Evolutionary conservation across 768 basidiomycete species (phyloP).

Genomic region (Phylloporus sp.): DNA sequence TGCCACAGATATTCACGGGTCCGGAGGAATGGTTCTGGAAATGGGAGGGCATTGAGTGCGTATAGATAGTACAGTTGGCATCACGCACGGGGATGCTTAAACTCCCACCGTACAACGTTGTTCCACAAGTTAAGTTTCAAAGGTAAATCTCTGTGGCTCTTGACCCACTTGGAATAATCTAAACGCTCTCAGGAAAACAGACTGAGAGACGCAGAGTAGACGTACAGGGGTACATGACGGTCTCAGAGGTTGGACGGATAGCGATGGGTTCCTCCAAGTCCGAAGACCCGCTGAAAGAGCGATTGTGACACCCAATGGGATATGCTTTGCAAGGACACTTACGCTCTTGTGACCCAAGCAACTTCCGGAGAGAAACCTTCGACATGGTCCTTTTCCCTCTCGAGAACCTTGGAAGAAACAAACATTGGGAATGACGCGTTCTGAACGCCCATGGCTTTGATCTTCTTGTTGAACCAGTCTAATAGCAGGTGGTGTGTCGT

Average conservation of each 20-base stretch:
- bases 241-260: slow-evolving; percentile 97
- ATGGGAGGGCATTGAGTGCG: slow-evolving; percentile 19
- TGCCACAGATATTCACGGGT: slow-evolving; percentile 99
- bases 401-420: slow-evolving; percentile 84
- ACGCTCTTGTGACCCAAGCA: slow-evolving; percentile 99
- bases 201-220: slow-evolving; percentile 1
- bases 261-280: slow-evolving; percentile 97
- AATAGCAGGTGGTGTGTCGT: neutral
- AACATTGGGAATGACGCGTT: slow-evolving; percentile 99
- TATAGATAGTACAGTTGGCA: neutral
- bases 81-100: slow-evolving; percentile 90
- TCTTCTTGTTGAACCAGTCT: slow-evolving; percentile 92
- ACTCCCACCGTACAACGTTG: slow-evolving; percentile 98
- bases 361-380: slow-evolving; percentile 99
- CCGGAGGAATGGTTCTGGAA: slow-evolving; percentile 90
- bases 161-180: slow-evolving; percentile 99
- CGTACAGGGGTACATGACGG: slow-evolving; percentile 98
- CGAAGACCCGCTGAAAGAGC: slow-evolving; percentile 63
- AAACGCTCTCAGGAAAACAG: slow-evolving; percentile 2
- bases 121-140: slow-evolving; percentile 99
- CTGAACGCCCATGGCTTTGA: slow-evolving; percentile 92
- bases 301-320: neutral
- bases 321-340: slow-evolving; percentile 29
- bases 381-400: slow-evolving; percentile 97
- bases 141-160: slow-evolving; percentile 93